phyloP scores from a whole-genome alignment of 352 stramenopile genomes.

The Phytophthora chlamydospora region DNA sequence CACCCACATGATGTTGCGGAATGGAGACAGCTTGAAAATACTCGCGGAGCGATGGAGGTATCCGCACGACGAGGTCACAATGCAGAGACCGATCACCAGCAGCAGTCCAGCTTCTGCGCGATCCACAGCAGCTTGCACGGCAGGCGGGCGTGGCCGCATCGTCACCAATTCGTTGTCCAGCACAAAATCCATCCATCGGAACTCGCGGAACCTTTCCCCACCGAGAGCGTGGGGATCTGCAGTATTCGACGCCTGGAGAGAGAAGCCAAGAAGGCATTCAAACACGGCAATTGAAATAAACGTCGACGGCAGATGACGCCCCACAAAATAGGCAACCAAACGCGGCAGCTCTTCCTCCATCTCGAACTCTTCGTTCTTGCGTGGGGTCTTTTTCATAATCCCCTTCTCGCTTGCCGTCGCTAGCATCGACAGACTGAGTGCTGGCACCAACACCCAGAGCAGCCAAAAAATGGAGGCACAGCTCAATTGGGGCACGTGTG shows the following conservation, averaged over 20 bases:
- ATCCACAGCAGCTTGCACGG: slow-evolving; percentile 64
- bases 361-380: slow-evolving; percentile 82
- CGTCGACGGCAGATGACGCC: slow-evolving; percentile 70
- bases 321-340: slow-evolving; percentile 71
- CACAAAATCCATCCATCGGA: slow-evolving; percentile 71
- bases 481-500: slow-evolving; percentile 73
- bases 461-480: slow-evolving; percentile 86
- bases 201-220: slow-evolving; percentile 32
- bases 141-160: slow-evolving; percentile 50
- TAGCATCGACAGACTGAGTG: slow-evolving; percentile 80
- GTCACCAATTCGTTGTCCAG: slow-evolving; percentile 53
- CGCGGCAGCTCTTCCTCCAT: slow-evolving; percentile 64
- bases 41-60: slow-evolving; percentile 85
- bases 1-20: slow-evolving; percentile 79
- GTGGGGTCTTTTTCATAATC: slow-evolving; percentile 86
- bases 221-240: slow-evolving; percentile 19
- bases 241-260: slow-evolving; percentile 45
- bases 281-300: slow-evolving; percentile 68
- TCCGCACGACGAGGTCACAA: slow-evolving; percentile 72
- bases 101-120: slow-evolving; percentile 81
- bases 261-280: slow-evolving; percentile 74
- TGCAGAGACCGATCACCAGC: slow-evolving; percentile 65
- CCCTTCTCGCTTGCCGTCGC: slow-evolving; percentile 69
- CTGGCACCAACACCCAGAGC: slow-evolving; percentile 80
- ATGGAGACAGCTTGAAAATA: slow-evolving; percentile 64